These are phyloP conservation scores for Inga leiocalycina DNA, from an alignment of 306 rosid species.

Conservation along the genomic window DNA sequence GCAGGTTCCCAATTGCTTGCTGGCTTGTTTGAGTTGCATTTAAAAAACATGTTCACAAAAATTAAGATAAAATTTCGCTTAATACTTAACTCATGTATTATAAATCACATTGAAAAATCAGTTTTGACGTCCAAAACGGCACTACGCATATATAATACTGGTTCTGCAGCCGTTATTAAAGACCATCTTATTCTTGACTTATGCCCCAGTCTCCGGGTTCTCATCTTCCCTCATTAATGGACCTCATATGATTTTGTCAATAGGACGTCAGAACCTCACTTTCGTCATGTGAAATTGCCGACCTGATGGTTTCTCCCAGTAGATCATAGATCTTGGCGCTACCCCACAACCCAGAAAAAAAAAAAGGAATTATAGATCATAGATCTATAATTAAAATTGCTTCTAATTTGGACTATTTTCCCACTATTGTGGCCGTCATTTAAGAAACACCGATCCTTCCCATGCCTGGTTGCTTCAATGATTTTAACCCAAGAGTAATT, in stretches of 20 bases:
- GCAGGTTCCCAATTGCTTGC: not conserved
- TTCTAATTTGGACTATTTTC: not conserved
- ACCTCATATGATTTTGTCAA: not conserved
- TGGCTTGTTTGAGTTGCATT: too few relatives aligned
- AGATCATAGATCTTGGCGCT: not conserved
- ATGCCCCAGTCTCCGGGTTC: not conserved
- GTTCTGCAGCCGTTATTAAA: not conserved
- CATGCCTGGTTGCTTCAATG: not conserved
- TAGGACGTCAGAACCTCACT: not conserved
- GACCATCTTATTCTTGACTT: slow-evolving; percentile 39
- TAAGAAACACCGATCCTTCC: not conserved
- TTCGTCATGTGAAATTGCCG: slow-evolving; percentile 34
- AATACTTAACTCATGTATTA: too few relatives aligned
- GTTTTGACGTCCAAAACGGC: too few relatives aligned
- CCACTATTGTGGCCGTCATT: not conserved
- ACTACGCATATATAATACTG: not conserved
- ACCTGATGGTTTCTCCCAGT: not conserved
- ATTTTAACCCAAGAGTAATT: not conserved
- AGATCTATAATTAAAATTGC: slow-evolving; percentile 8
- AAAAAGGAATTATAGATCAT: not conserved
- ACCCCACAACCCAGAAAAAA: not conserved
- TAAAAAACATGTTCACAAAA: too few relatives aligned
- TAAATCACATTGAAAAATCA: too few relatives aligned
- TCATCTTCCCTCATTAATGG: not conserved
- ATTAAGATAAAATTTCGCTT: too few relatives aligned